Evolutionary conservation across 202 grass and related monocot genomes (phyloP).

Genomic region (Zoysia matrella): DNA sequence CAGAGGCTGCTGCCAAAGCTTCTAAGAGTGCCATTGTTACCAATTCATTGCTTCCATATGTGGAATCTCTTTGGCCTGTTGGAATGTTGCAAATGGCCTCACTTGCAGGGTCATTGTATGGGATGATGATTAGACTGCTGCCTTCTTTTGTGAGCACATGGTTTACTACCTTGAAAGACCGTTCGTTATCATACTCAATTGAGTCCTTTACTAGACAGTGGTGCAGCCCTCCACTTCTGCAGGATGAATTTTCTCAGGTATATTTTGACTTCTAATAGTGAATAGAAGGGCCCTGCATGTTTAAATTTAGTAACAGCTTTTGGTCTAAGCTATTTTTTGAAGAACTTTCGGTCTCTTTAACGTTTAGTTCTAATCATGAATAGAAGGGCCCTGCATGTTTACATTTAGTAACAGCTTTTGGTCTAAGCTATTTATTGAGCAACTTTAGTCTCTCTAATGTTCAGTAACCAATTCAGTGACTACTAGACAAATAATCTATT

Average conservation of each 20-base stretch:
- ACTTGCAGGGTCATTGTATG: constrained; percentile 81
- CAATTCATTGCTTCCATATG: constrained; percentile 58
- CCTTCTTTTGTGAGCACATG: constrained; percentile 88
- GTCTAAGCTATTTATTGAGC: constrained; percentile 1
- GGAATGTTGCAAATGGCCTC: constrained; percentile 75
- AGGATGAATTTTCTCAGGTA: constrained; percentile 90
- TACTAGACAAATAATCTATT: not conserved
- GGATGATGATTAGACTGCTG: constrained; percentile 86
- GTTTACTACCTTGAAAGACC: constrained; percentile 86
- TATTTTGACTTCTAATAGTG: not conserved
- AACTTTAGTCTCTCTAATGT: not conserved
- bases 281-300: not conserved
- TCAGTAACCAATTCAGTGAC: too few relatives aligned
- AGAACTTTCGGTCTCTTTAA: too few relatives aligned
- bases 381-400: too few relatives aligned
- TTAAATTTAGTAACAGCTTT: constrained; percentile 18
- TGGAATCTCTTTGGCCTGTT: constrained; percentile 81
- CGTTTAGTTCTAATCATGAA: too few relatives aligned
- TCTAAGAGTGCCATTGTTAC: constrained; percentile 69
- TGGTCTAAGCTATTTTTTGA: too few relatives aligned
- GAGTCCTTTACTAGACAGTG: constrained; percentile 90
- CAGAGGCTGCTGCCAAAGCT: constrained; percentile 75
- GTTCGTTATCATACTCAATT: constrained; percentile 65
- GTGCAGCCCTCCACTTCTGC: constrained; percentile 89
- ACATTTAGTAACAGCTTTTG: not conserved